Evolutionary conservation across 169 alveolate genomes (phyloP).

Genomic region (Theileria luwenshuni): DNA sequence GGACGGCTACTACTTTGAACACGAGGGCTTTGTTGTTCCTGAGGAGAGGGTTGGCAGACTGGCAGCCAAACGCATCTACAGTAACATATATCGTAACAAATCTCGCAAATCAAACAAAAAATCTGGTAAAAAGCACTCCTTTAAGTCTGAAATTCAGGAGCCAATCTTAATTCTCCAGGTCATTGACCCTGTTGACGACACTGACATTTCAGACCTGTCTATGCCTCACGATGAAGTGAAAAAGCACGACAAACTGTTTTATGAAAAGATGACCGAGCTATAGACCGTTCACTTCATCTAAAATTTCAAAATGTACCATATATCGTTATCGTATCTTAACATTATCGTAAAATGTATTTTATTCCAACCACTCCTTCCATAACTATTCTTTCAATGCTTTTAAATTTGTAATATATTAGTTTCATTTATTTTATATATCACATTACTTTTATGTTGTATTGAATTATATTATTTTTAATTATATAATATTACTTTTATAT

Average conservation of each 20-base stretch:
- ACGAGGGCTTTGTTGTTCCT: constrained; percentile 50
- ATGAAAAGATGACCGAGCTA: constrained; percentile 28
- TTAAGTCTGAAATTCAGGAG: background rate
- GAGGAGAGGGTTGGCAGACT: constrained; percentile 29
- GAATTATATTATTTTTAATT: background rate
- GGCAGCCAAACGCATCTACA: constrained; percentile 36
- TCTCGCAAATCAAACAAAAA: background rate
- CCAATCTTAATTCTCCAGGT: constrained; percentile 44
- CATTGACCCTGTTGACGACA: constrained; percentile 60
- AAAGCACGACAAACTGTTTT: constrained; percentile 27
- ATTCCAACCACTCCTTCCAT: too few species aligned
- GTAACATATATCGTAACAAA: background rate
- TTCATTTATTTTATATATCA: background rate
- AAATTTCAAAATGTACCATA: too few species aligned
- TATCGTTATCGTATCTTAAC: too few species aligned
- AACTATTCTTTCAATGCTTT: too few species aligned
- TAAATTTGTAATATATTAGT: too few species aligned
- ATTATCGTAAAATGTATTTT: too few species aligned
- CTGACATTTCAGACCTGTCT: constrained; percentile 20
- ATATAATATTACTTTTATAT: background rate
- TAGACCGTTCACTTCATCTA: too few species aligned
- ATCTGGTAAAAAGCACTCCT: background rate
- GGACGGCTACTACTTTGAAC: constrained; percentile 68
- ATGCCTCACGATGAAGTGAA: constrained; percentile 22
- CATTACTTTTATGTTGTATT: background rate